Evolutionary conservation across 78 protist species (phyloP).

Genomic region (Cavenderia fasciculata): DNA sequence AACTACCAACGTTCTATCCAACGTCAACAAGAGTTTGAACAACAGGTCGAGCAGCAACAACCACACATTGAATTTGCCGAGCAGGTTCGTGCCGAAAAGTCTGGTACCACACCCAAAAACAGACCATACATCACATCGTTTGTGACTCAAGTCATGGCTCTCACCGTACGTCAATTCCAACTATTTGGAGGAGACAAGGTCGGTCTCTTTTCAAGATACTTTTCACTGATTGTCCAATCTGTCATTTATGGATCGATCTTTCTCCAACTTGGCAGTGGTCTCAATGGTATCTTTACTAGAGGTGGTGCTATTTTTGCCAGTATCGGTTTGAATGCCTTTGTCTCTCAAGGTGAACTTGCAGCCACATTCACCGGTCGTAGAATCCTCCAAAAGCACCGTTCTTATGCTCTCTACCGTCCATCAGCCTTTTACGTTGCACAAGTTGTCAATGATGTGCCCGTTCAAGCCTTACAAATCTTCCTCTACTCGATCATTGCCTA

Average conservation of each 20-base stretch:
- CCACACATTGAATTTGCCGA: not conserved
- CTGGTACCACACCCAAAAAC: not conserved
- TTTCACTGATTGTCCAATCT: not conserved
- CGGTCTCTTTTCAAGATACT: not conserved
- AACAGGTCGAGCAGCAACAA: not conserved
- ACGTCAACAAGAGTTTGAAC: not conserved
- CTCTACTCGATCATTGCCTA: slow-evolving; percentile 21
- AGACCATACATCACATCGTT: not conserved
- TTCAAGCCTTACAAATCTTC: not conserved
- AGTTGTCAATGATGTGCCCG: slow-evolving; percentile 21
- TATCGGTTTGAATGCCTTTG: not conserved
- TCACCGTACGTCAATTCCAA: not conserved
- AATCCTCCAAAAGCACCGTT: slow-evolving; percentile 50
- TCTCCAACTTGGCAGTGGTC: not conserved
- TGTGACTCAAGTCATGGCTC: not conserved
- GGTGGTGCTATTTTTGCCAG: slow-evolving; percentile 62
- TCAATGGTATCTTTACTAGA: slow-evolving; percentile 6
- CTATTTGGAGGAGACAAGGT: not conserved
- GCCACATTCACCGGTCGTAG: slow-evolving; percentile 28
- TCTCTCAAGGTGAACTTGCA: slow-evolving; percentile 6
- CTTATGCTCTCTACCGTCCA: slow-evolving; percentile 46
- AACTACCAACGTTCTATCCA: not conserved
- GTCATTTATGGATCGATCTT: not conserved
- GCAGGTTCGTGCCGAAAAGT: not conserved
- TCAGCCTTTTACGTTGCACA: slow-evolving; percentile 35